Evolutionary conservation across 208 protist species (phyloP).

Genomic region (Acanthamoeba healyi): DNA sequence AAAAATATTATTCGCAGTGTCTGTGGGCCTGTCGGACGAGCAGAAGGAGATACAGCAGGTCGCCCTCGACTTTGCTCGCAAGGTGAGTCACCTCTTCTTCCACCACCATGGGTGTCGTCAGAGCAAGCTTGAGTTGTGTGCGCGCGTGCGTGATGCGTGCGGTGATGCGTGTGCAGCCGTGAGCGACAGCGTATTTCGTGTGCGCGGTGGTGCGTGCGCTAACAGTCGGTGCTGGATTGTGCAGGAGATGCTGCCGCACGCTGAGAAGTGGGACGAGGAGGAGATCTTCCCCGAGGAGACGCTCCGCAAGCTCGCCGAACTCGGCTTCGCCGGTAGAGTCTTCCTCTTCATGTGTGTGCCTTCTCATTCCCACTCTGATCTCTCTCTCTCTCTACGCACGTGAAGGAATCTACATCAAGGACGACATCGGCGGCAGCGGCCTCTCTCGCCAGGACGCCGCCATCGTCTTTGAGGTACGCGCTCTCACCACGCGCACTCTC

Average conservation of each 20-base stretch:
- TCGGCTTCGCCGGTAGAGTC: constrained; percentile 89
- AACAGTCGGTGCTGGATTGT: neutral
- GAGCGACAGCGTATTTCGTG: too few species aligned
- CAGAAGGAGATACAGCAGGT: constrained; percentile 51
- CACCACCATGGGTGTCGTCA: too few species aligned
- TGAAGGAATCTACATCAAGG: constrained; percentile 81
- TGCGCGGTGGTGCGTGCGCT: neutral
- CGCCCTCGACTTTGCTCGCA: constrained; percentile 37
- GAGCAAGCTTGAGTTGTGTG: too few species aligned
- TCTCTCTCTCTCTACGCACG: neutral
- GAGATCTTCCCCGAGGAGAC: constrained; percentile 89
- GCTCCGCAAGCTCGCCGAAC: constrained; percentile 83
- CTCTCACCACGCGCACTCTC: constrained; percentile 85
- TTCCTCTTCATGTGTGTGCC: neutral
- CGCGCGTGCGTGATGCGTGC: too few species aligned
- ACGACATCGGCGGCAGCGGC: constrained; percentile 87
- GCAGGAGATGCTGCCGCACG: constrained; percentile 86
- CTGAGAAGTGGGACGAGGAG: constrained; percentile 88
- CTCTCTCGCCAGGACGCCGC: constrained; percentile 87
- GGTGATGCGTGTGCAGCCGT: neutral
- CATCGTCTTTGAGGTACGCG: constrained; percentile 89
- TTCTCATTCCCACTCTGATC: neutral
- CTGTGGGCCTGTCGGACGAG: constrained; percentile 28
- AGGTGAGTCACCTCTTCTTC: neutral
- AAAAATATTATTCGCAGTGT: neutral